These are phyloP conservation scores for Trametes meyenii DNA, from an alignment of 768 basidiomycete genomes.

Conservation along the genomic window DNA sequence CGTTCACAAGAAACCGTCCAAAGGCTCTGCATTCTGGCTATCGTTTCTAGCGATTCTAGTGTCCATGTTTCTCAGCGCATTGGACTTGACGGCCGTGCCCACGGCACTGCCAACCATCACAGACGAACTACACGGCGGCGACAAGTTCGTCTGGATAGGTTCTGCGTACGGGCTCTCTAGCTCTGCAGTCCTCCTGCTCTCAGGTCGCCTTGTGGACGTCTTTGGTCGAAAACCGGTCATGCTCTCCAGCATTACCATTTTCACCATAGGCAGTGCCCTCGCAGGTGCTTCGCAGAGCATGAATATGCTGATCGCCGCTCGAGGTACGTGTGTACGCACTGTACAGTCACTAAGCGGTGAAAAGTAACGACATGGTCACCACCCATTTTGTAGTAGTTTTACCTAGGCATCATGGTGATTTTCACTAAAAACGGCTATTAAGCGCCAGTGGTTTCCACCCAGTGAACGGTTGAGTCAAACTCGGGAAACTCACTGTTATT, in stretches of 20 bases:
- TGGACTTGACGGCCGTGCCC: conserved; percentile 35
- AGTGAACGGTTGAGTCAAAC: no score
- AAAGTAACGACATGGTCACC: no score
- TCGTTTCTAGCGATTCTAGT: conserved; percentile 25
- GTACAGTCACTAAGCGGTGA: no score
- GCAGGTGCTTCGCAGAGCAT: conserved; percentile 46
- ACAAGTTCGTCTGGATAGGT: conserved; percentile 49
- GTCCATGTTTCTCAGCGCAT: conserved; percentile 29
- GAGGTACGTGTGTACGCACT: conserved; percentile 37
- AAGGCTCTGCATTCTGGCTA: conserved; percentile 28
- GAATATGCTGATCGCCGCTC: conserved; percentile 44
- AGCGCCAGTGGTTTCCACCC: no score
- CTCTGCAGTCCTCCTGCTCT: conserved; percentile 45
- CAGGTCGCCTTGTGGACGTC: conserved; percentile 40
- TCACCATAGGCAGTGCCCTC: conserved; percentile 47
- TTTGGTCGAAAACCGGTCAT: conserved; percentile 44
- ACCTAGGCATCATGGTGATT: no score
- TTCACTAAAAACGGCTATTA: no score
- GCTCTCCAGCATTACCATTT: conserved; percentile 36
- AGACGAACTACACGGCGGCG: conserved; percentile 37
- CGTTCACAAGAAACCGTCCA: background rate
- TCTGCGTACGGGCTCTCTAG: conserved; percentile 46
- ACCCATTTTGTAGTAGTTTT: no score
- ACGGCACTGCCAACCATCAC: conserved; percentile 49
- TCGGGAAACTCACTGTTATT: no score